Base-by-base conservation (phyloP, 78 protist genomes). In the Neovahlkampfia damariscottae region DNA sequence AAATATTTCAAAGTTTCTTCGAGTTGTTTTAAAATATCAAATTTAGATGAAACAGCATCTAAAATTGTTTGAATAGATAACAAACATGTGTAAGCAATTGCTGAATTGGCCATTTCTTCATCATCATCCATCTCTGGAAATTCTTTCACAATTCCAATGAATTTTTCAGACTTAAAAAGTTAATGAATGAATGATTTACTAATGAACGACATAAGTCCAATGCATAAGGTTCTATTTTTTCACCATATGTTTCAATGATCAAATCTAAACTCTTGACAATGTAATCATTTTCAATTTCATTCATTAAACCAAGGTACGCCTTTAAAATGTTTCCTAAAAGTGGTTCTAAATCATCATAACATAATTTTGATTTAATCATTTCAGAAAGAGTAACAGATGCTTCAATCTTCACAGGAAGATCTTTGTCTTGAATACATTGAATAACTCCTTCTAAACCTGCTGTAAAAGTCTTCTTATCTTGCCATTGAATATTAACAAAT, bases 271-370 rank as follows among this genome's bases (percentile, higher is more conserved):
- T 66, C 8, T 40, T 58, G 2, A 88, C 70, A 31, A 88, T 36
- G 37, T 84, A 87, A 8, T 88, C 92, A 31, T 72, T 58, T 32
- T 77, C 89, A 10, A 83, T 73, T 66, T 82, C 85, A 19, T 74
- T 74, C 72, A 88, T 78, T 31, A 88, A 36, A n/a, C 9, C 40
- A 74, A 88, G 85, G 59, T 79, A 37, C 59, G 62, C 74, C 36
- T 84, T 74, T 40, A 88, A 41, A 39, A 88, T 34, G 59, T 76
- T 84, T 41, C 78, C 76, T 27, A 84, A 72, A 2, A 78, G 38
- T 38, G 79, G 82, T 27, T 83, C 32, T 10, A 87, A 4, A 10
- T 79, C 83, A 19, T 69, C 75, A 10, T 30, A 41, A 38, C 85
- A 81, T n/a, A 38, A 69, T 34, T 71, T 32, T 41, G 40, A 66